Base-by-base conservation (phyloP, 108 stramenopile species). In the Tribonema minus region DNA sequence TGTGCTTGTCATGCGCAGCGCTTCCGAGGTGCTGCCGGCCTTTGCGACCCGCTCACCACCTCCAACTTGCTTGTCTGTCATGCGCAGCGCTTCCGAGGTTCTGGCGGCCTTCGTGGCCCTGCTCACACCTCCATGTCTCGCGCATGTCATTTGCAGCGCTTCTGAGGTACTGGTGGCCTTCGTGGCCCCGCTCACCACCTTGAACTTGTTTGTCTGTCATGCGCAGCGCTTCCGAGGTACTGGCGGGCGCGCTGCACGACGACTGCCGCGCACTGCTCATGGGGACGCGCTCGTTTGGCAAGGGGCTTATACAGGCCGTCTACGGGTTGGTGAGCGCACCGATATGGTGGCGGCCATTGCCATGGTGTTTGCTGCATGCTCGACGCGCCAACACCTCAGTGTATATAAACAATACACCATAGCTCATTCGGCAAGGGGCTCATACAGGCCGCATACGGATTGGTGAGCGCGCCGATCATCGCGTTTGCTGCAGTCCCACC, bases 221-320 rank as follows among this genome's bases (percentile, higher is more conserved):
- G 6, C 62, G 15, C 62, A 15, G 28, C 61, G 93, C 94, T 0
- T 87, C 88, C 7, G 94, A 98, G 86, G 93, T 98, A 15, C 80
- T 98, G 58, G 90, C 95, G 9, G 93, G 92, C 3, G 91, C 93
- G 9, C 76, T 98, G 37, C 90, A 90, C 30, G 94, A 96, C 80
- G 92, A 98, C 70, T 96, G 96, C 70, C 82, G 92, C 2, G 93
- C 94, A n/a, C 88, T 92, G 38, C 88, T 93, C 7, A 93, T 92
- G 91, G 95, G 96, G 3, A 83, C 89, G 31, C 86, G 86, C 15
- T 84, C 87, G 31, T 98, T 94, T 85, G 96, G 96, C 3, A 98
- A 98, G 72, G 96, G 96, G 33, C 72, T 94, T 26, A 92, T 98
- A 26, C 96, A 98, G 83, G 95, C 92, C 4, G 95, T 96, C 46